These are phyloP conservation scores for Omphalea diandra DNA, from an alignment of 441 rosid genomes.

Conservation along the genomic window DNA sequence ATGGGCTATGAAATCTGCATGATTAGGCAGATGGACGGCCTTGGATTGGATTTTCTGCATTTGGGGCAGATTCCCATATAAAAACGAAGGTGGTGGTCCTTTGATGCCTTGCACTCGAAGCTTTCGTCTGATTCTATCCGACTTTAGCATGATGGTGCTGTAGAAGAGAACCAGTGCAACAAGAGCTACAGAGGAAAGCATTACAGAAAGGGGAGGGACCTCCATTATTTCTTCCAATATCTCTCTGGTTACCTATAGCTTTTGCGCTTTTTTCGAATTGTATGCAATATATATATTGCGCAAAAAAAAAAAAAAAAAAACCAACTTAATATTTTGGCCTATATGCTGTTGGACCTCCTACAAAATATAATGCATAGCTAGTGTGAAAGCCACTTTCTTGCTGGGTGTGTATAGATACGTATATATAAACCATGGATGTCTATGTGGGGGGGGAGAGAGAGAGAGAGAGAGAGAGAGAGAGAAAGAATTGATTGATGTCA, in stretches of 20 bases:
- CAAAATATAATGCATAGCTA: no score
- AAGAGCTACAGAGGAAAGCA: background rate
- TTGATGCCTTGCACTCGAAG: constrained; percentile 53
- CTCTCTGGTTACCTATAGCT: no score
- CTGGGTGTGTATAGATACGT: no score
- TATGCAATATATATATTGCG: no score
- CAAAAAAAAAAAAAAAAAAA: no score
- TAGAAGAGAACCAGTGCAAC: background rate
- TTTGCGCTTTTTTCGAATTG: background rate
- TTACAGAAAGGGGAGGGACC: background rate
- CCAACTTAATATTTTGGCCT: no score
- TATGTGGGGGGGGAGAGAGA: no score
- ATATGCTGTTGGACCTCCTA: no score
- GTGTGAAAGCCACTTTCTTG: no score
- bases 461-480: background rate
- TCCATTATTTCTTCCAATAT: background rate
- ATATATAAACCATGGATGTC: no score
- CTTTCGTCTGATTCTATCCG: constrained; percentile 42
- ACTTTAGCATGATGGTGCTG: constrained; percentile 31
- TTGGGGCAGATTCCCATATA: constrained; percentile 62
- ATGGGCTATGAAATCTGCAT: constrained; percentile 43
- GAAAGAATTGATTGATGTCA: background rate
- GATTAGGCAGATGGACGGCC: constrained; percentile 20
- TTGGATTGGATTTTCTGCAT: constrained; percentile 52
- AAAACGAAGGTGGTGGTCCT: constrained; percentile 57